Percentiles rank a stretch among this genome's conserved stretches.
Conservation (phyloP, 345 rosid species). For the Salix udensis region DNA sequence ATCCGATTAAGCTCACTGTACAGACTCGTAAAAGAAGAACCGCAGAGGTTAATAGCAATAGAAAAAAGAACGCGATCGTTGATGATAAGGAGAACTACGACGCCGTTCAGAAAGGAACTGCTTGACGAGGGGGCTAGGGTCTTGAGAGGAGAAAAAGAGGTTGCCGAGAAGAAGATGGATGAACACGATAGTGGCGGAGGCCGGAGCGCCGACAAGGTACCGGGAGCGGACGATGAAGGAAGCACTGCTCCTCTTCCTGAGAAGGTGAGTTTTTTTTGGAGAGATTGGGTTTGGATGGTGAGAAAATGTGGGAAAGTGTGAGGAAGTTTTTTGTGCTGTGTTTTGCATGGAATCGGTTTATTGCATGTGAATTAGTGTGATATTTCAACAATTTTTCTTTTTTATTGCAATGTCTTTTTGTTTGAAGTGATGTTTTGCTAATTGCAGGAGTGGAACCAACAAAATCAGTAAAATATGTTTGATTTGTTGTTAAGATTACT, state of each 20-base stretch:
- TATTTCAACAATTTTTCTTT: neutral
- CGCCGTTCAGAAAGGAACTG: slow-evolving; percentile 20
- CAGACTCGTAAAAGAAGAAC: slow-evolving; percentile 20
- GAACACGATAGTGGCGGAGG: slow-evolving; percentile 74
- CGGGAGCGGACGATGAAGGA: slow-evolving; percentile 80
- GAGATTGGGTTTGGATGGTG: neutral
- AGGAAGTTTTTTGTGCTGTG: neutral
- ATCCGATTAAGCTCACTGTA: slow-evolving; percentile 26
- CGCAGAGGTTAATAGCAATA: slow-evolving; percentile 9
- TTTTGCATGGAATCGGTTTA: neutral
- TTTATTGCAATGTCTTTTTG: neutral
- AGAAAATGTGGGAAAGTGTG: neutral
- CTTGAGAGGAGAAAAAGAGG: slow-evolving; percentile 26
- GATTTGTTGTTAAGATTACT: too few species aligned
- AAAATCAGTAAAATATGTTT: neutral
- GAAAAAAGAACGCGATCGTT: slow-evolving; percentile 17
- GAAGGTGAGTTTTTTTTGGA: slow-evolving; percentile 39
- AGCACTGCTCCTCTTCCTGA: slow-evolving; percentile 85
- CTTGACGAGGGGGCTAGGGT: slow-evolving; percentile 11
- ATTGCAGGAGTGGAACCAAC: neutral
- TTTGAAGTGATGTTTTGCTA: neutral
- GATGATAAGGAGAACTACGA: slow-evolving; percentile 13
- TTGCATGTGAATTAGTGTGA: neutral
- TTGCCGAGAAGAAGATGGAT: slow-evolving; percentile 50
- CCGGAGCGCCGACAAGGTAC: slow-evolving; percentile 52